Base-by-base conservation (phyloP, 2,329 filamentous ascomycete species). In the Diaporthe batatas region DNA sequence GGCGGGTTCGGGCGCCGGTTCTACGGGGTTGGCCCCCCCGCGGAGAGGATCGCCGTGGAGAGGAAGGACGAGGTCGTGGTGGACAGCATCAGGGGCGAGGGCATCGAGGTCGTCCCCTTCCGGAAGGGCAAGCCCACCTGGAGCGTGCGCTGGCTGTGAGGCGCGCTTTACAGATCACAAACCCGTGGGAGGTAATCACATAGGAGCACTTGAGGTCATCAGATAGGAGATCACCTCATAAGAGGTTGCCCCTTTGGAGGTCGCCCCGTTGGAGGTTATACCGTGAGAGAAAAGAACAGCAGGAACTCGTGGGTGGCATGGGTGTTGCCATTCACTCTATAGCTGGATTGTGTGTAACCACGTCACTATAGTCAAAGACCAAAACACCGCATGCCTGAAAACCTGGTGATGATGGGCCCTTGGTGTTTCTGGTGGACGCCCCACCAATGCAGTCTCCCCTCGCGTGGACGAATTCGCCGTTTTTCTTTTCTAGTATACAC, bases 71-170 rank as follows among this genome's bases (percentile, higher is more conserved):
- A 87, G 77, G 86, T 83, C 74, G 87, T 93, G 49, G 81, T 84
- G 36, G 85, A 89, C 72, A 84, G 87, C 51, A 78, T 93, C 71
- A 85, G 82, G 78, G 89, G 85, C 34, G 83, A 87, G 16, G 87
- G 87, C 49, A 83, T 91, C 16, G 88, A 91, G 79, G 88, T 94
- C 54, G 90, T 93, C 75, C 90, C 91, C 12, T 93, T 92, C 79
- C 84, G 90, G 72, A 86, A 88, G 76, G 90, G 90, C 3, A 87
- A 92, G 83, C 81, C 85, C 78, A 91, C 87, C 1, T 91, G 89
- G 89, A 84, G 83, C 70, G 84, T 89, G 10, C 70, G 64, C 6
- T 75, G 73, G 73, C 21, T 69, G 3, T 75, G 49, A 73, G 39
- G 39, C 39, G 36, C 6, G 14, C 10, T 62, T 18, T 42, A n/a